phyloP scores from a whole-genome alignment of 306 rosid species.

The Quillaja saponaria region DNA sequence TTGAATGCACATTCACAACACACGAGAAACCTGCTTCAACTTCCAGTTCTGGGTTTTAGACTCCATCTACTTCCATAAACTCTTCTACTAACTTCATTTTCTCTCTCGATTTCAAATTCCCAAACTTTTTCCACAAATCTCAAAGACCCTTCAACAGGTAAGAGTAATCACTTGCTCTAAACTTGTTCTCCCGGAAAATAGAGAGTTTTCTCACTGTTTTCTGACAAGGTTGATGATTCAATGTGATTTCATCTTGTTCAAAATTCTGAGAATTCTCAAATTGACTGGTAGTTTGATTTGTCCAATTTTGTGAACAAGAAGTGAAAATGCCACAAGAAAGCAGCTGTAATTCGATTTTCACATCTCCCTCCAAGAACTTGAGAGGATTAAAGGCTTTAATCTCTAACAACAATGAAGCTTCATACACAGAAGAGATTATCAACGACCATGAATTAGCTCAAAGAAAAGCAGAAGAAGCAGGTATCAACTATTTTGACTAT shows the following conservation, averaged over 20 bases:
- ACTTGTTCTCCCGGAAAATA: neutral
- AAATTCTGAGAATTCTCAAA: too few species aligned
- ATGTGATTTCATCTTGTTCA: too few species aligned
- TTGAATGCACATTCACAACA: conserved; percentile 50
- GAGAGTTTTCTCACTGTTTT: conserved; percentile 9
- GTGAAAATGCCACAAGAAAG: conserved; percentile 70
- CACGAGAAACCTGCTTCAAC: conserved; percentile 47
- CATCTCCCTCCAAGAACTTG: conserved; percentile 66
- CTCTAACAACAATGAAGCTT: conserved; percentile 42
- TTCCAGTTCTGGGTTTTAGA: conserved; percentile 37
- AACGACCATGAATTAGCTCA: conserved; percentile 90
- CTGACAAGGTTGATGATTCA: too few species aligned
- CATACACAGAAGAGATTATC: conserved; percentile 63
- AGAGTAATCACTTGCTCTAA: neutral
- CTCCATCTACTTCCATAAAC: conserved; percentile 36
- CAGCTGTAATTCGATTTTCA: conserved; percentile 35
- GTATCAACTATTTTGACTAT: too few species aligned
- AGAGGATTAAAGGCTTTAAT: conserved; percentile 63
- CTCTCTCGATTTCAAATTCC: conserved; percentile 12
- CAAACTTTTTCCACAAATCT: conserved; percentile 1
- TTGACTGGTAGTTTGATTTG: too few species aligned
- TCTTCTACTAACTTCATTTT: neutral
- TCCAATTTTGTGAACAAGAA: too few species aligned
- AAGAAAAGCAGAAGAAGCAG: conserved; percentile 99
- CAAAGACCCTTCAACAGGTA: neutral